Evolutionary conservation across 345 rosid genomes (phyloP), one percentile per base, ranked within the genome.

Genomic region (Linum lewisii): DNA sequence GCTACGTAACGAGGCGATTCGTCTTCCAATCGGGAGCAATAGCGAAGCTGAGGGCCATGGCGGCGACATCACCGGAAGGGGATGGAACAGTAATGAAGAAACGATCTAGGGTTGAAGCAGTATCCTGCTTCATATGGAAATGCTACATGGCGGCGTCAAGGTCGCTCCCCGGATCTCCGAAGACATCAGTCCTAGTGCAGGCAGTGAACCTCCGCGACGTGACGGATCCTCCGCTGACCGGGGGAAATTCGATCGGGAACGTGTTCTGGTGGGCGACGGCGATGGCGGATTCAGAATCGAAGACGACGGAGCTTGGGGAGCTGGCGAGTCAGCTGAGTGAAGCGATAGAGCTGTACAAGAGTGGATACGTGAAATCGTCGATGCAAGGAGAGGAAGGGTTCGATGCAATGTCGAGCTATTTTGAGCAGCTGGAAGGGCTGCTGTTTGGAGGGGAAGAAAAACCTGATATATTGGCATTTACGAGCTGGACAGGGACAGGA

Each of bases 381-480:
- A 11, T 42, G 4, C 47, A 42, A 11, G 56, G 56, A 6, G 56
- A 52, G 24, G 56, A 52, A 52, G 56, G 56, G 56, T 52, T 52
- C 24, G 56, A 52, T 9, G 25, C 56, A 6, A 21, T 52, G 56
- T 52, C 56, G 24, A 24, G 24, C 56, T 21, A 52, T 24, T 52
- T 52, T 15, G 56, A 52, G 23, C 56, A 52, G 56, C 56, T 52
- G 15, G 56, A 52, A 21, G 56, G 56, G 22, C 24, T 52, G 24
- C 25, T 52, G 3, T 16, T 42, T 1, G 47, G 18, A 11, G 25
- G 24, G 5, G 23, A 21, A 6, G 56, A n/a, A 21, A 52, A 21
- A 21, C 56, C 61, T 18, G 67, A 64, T 20, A 54, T 54, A 16
- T 37, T 64, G 20, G 54, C 54, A 0, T 55, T 64, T 21, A 64